Conservation (phyloP, 1,284 basidiomycete species). For the Puccinia horiana region DNA sequence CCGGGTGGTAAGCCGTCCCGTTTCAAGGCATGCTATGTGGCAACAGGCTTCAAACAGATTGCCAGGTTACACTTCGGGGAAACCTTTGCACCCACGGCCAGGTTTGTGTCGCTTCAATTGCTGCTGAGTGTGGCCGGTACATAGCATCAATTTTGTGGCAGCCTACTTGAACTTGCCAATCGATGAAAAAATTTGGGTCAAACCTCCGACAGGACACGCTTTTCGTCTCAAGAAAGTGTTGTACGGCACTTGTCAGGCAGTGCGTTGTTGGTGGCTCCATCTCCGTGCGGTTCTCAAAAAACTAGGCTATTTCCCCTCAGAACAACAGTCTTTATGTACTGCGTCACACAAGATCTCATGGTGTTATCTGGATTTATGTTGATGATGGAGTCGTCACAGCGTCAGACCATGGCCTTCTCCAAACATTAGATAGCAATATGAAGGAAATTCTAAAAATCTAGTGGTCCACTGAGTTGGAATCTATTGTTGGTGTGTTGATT, state of each 20-base stretch:
- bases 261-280: not conserved
- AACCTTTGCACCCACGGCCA: too few relatives aligned
- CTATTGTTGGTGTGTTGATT: not conserved
- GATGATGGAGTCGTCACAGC: conserved; percentile 9
- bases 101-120: not conserved
- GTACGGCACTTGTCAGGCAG: too few relatives aligned
- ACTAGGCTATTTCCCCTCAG: not conserved
- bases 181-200: not conserved
- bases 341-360: not conserved
- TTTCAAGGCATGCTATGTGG: not conserved
- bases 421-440: not conserved
- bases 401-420: not conserved
- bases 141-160: conserved; percentile 10
- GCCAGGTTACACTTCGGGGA: not conserved
- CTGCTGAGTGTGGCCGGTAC: not conserved
- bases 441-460: conserved; percentile 8
- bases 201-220: not conserved
- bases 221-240: not conserved
- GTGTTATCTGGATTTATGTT: conserved; percentile 15
- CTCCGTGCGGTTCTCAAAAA: not conserved
- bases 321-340: not conserved
- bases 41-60: conserved; percentile 19
- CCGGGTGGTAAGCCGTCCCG: not conserved
- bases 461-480: not conserved
- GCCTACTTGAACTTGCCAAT: conserved; percentile 4